These are phyloP conservation scores for Capniomyces stellatus DNA, from an alignment of 371 early-diverging fungal genomes.

Conservation along the genomic window DNA sequence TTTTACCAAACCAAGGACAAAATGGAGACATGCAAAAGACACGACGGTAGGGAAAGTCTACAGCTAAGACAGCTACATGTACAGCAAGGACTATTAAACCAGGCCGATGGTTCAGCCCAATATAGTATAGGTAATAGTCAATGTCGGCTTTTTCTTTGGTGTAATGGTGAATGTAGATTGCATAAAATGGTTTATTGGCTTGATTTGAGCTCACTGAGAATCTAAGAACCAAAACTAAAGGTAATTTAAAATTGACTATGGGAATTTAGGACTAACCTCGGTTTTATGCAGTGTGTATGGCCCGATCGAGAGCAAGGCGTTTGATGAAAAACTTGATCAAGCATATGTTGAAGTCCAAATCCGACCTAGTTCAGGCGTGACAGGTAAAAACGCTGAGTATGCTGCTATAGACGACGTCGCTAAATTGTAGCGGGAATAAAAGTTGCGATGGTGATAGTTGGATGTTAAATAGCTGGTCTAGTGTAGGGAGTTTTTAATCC, in stretches of 20 bases:
- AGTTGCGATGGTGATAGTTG: no score
- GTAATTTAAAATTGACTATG: no score
- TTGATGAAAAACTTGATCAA: constrained; percentile 73
- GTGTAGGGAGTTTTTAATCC: no score
- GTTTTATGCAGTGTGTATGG: constrained; percentile 73
- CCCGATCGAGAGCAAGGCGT: constrained; percentile 61
- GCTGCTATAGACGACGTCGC: no score
- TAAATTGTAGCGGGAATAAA: no score
- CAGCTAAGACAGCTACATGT: not conserved
- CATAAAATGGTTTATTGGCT: no score
- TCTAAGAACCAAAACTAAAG: no score
- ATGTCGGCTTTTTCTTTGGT: no score
- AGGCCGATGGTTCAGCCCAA: constrained; percentile 4
- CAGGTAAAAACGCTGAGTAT: no score
- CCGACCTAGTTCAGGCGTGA: constrained; percentile 45
- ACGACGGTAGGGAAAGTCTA: not conserved
- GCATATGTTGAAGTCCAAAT: constrained; percentile 66
- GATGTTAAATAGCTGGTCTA: no score
- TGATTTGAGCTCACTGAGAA: no score
- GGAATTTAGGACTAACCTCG: constrained; percentile 51
- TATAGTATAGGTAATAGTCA: not conserved
- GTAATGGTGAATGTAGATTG: no score
- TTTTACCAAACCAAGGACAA: not conserved
- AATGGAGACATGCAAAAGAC: not conserved
- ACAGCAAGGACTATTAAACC: not conserved